These are phyloP conservation scores for Diaporthe caulivora DNA, from an alignment of 2,329 filamentous ascomycete species.

Conservation along the genomic window DNA sequence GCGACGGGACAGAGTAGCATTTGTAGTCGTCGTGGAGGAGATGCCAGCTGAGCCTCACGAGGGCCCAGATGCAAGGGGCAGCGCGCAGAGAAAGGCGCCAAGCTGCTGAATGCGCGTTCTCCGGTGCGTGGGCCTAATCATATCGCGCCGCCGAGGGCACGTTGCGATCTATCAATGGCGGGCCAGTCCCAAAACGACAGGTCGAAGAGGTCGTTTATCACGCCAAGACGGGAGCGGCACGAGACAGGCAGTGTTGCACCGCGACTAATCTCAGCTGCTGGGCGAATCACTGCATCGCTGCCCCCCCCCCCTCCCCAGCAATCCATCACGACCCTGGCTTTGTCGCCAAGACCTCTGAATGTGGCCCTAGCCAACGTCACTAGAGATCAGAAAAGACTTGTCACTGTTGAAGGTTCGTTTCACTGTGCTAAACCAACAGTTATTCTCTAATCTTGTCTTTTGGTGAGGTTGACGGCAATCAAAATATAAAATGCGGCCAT, in stretches of 20 bases:
- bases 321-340: not conserved
- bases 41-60: slow-evolving; percentile 12
- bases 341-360: not conserved
- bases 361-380: not conserved
- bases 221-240: slow-evolving; percentile 19
- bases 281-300: slow-evolving; percentile 17
- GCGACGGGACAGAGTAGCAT: slow-evolving; percentile 3
- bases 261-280: slow-evolving; percentile 11
- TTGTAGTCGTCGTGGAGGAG: slow-evolving; percentile 18
- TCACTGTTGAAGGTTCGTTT: too few relatives aligned
- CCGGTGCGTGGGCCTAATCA: slow-evolving; percentile 13
- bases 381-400: too few relatives aligned
- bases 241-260: slow-evolving; percentile 27
- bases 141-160: slow-evolving; percentile 16
- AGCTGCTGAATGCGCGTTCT: slow-evolving; percentile 17
- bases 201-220: slow-evolving; percentile 25
- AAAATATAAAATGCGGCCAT: too few relatives aligned
- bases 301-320: too few relatives aligned
- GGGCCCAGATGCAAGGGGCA: slow-evolving; percentile 16
- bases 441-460: too few relatives aligned
- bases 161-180: slow-evolving; percentile 20
- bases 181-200: slow-evolving; percentile 29
- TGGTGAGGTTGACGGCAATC: too few relatives aligned
- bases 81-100: not conserved
- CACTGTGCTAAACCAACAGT: too few relatives aligned